A percentile compares a stretch with the other conserved stretches of the same genome.
Evolutionary conservation across 495 filamentous ascomycete genomes (phyloP).

Genomic region (Diplogelasinospora grovesii): DNA sequence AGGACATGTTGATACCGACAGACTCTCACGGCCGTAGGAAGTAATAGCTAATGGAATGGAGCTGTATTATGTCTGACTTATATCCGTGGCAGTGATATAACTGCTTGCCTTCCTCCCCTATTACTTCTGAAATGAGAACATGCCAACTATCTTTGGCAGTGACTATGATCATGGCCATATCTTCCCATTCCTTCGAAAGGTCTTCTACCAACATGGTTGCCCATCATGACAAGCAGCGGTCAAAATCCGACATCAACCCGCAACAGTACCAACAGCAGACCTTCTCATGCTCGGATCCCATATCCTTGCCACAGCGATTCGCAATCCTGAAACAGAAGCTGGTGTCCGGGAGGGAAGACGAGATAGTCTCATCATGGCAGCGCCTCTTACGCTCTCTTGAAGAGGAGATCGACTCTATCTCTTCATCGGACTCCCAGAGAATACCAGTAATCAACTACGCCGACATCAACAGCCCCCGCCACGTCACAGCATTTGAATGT

Average conservation of each 20-base stretch:
- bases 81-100: too few relatives aligned
- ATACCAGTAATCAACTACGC: conserved; percentile 58
- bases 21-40: too few relatives aligned
- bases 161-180: conserved; percentile 16
- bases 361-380: conserved; percentile 51
- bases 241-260: too few relatives aligned
- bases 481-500: conserved; percentile 32
- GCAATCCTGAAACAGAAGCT: conserved; percentile 59
- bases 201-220: conserved; percentile 4
- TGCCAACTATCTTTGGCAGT: conserved; percentile 3
- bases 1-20: too few relatives aligned
- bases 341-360: conserved; percentile 51
- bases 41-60: too few relatives aligned
- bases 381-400: conserved; percentile 53
- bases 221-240: too few relatives aligned
- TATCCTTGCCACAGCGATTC: conserved; percentile 63
- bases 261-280: conserved; percentile 1
- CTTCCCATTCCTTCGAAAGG: conserved; percentile 8
- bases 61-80: too few relatives aligned
- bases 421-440: conserved; percentile 26
- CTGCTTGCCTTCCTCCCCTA: too few relatives aligned
- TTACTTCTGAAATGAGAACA: too few relatives aligned
- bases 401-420: conserved; percentile 46
- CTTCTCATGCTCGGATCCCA: conserved; percentile 22
- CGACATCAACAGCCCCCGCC: conserved; percentile 43